Conservation (phyloP, 495 filamentous ascomycete species). For the Stereocaulon alpinum region DNA sequence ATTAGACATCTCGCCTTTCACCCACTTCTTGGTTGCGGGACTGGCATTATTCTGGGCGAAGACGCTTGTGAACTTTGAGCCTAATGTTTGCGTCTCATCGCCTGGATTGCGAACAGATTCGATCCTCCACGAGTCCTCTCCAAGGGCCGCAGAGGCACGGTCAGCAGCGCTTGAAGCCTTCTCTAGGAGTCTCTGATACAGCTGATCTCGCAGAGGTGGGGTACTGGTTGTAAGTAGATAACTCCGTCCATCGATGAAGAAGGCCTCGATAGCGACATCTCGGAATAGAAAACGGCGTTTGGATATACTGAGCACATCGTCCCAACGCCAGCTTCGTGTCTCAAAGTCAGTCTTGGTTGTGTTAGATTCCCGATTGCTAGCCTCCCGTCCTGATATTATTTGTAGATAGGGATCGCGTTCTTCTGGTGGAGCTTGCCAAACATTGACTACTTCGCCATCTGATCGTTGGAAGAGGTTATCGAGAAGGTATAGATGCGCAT, state of each 20-base stretch:
- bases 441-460: slow-evolving; percentile 92
- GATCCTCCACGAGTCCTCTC: slow-evolving; percentile 74
- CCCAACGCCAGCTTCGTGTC: slow-evolving; percentile 85
- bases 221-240: slow-evolving; percentile 81
- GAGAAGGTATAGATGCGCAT: slow-evolving; percentile 82
- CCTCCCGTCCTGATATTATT: slow-evolving; percentile 75
- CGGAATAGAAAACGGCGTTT: slow-evolving; percentile 92
- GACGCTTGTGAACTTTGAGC: slow-evolving; percentile 88
- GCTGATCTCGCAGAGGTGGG: slow-evolving; percentile 58
- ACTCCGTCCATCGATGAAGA: slow-evolving; percentile 93
- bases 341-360: slow-evolving; percentile 55
- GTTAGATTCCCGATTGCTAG: slow-evolving; percentile 44
- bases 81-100: slow-evolving; percentile 71
- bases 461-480: slow-evolving; percentile 90
- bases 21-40: slow-evolving; percentile 82
- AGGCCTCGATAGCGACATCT: slow-evolving; percentile 89
- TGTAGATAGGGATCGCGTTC: slow-evolving; percentile 92
- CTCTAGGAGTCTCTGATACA: slow-evolving; percentile 59
- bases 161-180: slow-evolving; percentile 70
- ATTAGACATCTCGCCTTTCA: slow-evolving; percentile 90
- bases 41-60: slow-evolving; percentile 66
- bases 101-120: slow-evolving; percentile 76
- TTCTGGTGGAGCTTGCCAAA: slow-evolving; percentile 82
- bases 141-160: slow-evolving; percentile 39
- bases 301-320: slow-evolving; percentile 90